These are phyloP conservation scores for Forsythia suspensa DNA, from an alignment of 257 asterid species.

Conservation along the genomic window DNA sequence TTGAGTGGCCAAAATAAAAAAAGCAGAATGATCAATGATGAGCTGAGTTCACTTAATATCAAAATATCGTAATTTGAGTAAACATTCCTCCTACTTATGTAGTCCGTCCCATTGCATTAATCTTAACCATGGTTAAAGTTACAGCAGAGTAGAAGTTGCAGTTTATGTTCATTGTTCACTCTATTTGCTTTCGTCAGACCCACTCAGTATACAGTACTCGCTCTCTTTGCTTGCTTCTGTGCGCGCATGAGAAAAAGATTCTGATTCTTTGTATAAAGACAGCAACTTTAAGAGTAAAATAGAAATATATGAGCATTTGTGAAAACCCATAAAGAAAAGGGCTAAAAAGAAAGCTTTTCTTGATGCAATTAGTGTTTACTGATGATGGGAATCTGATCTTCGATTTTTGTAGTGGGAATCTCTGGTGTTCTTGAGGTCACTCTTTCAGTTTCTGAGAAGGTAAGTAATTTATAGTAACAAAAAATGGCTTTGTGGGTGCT, in stretches of 20 bases:
- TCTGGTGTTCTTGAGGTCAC: conserved; percentile 44
- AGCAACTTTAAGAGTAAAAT: conserved; percentile 6
- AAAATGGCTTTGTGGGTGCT: conserved; percentile 15
- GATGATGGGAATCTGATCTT: conserved; percentile 44
- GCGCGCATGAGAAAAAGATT: conserved; percentile 14
- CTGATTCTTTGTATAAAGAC: conserved; percentile 20
- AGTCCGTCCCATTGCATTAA: background rate
- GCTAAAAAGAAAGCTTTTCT: conserved; percentile 18
- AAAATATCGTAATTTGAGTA: too few relatives aligned
- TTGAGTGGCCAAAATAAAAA: too few relatives aligned
- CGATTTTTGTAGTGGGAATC: conserved; percentile 56
- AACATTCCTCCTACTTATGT: too few relatives aligned
- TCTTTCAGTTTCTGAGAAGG: conserved; percentile 39
- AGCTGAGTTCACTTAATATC: too few relatives aligned
- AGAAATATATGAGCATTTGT: conserved; percentile 22
- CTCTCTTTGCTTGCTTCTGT: conserved; percentile 7
- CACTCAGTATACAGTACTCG: conserved; percentile 6
- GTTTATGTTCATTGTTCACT: conserved; percentile 29
- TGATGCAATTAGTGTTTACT: conserved; percentile 32
- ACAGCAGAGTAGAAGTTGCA: conserved; percentile 15
- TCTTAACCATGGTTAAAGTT: background rate
- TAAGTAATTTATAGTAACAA: conserved; percentile 24
- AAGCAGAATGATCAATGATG: too few relatives aligned
- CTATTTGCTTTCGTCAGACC: conserved; percentile 33
- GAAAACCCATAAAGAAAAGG: conserved; percentile 1